Evolutionary conservation across 257 asterid species (phyloP).

Genomic region (Plantago major): DNA sequence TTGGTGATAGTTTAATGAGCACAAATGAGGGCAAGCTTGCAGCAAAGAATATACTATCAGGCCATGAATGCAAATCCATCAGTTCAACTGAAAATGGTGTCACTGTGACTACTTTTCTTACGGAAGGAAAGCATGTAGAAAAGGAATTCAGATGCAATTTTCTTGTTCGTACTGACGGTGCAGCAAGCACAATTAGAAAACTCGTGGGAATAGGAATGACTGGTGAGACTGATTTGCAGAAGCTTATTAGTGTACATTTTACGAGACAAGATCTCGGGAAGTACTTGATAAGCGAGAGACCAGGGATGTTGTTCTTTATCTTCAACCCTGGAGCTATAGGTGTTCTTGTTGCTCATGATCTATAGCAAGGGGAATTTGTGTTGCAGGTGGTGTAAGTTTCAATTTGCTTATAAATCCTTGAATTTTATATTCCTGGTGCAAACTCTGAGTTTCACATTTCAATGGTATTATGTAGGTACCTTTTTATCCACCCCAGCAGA

Average conservation of each 20-base stretch:
- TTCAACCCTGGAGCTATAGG: slow-evolving; percentile 83
- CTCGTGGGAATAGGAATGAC: slow-evolving; percentile 64
- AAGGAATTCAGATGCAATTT: slow-evolving; percentile 53
- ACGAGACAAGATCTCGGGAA: slow-evolving; percentile 69
- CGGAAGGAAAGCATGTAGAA: slow-evolving; percentile 40
- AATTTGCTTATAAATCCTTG: not conserved
- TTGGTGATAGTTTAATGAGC: slow-evolving; percentile 23
- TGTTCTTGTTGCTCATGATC: slow-evolving; percentile 93
- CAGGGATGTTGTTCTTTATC: slow-evolving; percentile 91
- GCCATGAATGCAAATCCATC: slow-evolving; percentile 73
- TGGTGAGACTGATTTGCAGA: slow-evolving; percentile 77
- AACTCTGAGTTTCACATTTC: slow-evolving; percentile 12
- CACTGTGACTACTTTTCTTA: slow-evolving; percentile 46
- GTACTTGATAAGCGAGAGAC: slow-evolving; percentile 74
- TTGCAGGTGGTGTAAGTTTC: slow-evolving; percentile 61
- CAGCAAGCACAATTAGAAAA: slow-evolving; percentile 78
- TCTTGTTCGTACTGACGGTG: slow-evolving; percentile 87
- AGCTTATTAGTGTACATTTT: slow-evolving; percentile 88
- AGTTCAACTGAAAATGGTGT: slow-evolving; percentile 35
- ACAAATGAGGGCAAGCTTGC: slow-evolving; percentile 25
- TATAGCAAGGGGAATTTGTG: slow-evolving; percentile 86
- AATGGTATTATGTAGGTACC: slow-evolving; percentile 57
- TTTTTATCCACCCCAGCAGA: slow-evolving; percentile 94
- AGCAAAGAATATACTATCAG: slow-evolving; percentile 54
- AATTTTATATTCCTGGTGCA: not conserved